A percentile compares a stretch with the other conserved stretches of the same genome.
These are phyloP conservation scores for Apostasia shenzhenica DNA, from an alignment of 106 monocot genomes.

Conservation along the genomic window DNA sequence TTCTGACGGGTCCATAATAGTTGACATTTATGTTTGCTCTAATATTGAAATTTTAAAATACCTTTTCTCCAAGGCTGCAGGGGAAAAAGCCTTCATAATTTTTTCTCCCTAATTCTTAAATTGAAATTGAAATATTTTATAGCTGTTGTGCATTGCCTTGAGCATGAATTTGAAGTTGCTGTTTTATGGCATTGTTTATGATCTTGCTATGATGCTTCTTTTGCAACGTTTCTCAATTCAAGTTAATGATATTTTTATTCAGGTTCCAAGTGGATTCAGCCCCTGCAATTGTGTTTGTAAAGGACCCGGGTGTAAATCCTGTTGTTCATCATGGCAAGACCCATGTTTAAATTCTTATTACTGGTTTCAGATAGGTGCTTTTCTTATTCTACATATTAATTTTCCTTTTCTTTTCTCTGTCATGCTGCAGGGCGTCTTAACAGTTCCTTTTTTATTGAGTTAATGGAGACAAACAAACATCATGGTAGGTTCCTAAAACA, in stretches of 20 bases:
- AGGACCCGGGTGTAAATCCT: constrained; percentile 62
- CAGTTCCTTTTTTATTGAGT: constrained; percentile 40
- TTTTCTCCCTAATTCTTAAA: too few species aligned
- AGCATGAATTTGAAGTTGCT: too few species aligned
- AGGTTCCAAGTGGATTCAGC: constrained; percentile 92
- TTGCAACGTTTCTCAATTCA: neutral
- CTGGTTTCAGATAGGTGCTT: neutral
- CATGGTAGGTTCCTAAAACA: constrained; percentile 36
- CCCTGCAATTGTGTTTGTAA: constrained; percentile 76
- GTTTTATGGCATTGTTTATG: too few species aligned
- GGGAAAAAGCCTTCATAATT: too few species aligned
- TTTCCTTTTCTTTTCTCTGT: constrained; percentile 2
- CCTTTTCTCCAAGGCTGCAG: neutral
- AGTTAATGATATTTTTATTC: constrained; percentile 14
- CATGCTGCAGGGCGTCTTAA: constrained; percentile 51
- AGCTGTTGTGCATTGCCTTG: too few species aligned
- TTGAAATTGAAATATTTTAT: too few species aligned
- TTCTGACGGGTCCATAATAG: neutral
- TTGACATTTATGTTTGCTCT: neutral
- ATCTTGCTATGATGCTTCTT: neutral
- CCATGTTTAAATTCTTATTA: neutral
- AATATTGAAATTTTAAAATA: neutral
- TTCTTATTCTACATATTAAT: neutral
- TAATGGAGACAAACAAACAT: constrained; percentile 79
- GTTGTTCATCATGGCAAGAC: constrained; percentile 80